Evolutionary conservation across 129 eudicot species (phyloP).

Genomic region (Chrysanthemum lavandulifolium): DNA sequence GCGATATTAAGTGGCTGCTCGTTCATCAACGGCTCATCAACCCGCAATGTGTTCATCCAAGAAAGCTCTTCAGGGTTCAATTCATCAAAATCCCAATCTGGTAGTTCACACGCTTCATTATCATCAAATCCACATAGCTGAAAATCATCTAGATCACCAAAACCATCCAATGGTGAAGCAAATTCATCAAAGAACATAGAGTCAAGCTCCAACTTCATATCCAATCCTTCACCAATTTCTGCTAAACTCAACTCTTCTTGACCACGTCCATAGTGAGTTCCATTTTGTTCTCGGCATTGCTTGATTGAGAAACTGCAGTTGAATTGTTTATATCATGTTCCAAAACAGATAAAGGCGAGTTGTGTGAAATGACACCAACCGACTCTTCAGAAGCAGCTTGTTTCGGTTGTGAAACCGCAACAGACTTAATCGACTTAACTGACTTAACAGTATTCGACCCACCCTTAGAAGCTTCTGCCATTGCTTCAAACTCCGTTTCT

Average conservation of each 20-base stretch:
- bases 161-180: conserved; percentile 38
- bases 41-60: conserved; percentile 58
- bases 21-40: conserved; percentile 40
- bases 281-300: neutral
- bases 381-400: conserved; percentile 52
- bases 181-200: conserved; percentile 38
- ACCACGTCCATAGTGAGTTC: neutral
- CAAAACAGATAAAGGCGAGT: conserved; percentile 39
- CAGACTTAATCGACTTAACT: neutral
- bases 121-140: conserved; percentile 53
- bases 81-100: conserved; percentile 72
- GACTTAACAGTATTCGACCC: conserved; percentile 17
- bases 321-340: conserved; percentile 24
- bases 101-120: conserved; percentile 39
- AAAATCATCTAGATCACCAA: conserved; percentile 55
- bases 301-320: conserved; percentile 4
- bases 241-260: conserved; percentile 17
- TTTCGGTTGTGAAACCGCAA: conserved; percentile 24
- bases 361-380: conserved; percentile 41
- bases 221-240: conserved; percentile 29
- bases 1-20: conserved; percentile 53
- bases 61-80: conserved; percentile 53
- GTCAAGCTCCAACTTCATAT: conserved; percentile 50
- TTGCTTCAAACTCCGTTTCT: conserved; percentile 59
- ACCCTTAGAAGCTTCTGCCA: conserved; percentile 37